Evolutionary conservation across 257 asterid species (phyloP).

Genomic region (Phtheirospermum japonicum): DNA sequence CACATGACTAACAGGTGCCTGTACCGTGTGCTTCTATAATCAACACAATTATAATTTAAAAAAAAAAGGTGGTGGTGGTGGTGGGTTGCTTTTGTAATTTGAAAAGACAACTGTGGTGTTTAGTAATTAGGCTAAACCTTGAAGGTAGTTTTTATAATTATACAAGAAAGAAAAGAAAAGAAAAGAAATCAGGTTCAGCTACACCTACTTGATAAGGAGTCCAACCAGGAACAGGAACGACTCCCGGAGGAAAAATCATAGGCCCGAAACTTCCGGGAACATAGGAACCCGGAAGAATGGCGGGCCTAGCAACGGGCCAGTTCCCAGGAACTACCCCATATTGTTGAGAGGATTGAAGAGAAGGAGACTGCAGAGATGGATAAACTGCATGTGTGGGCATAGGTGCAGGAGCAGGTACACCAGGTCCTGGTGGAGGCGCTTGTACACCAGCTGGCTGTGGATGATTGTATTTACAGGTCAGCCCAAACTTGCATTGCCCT

Average conservation of each 20-base stretch:
- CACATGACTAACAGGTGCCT: slow-evolving; percentile 58
- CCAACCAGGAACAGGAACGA: slow-evolving; percentile 88
- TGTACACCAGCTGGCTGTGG: slow-evolving; percentile 87
- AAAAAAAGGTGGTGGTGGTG: too few relatives aligned
- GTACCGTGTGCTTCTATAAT: slow-evolving; percentile 27
- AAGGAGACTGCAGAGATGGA: slow-evolving; percentile 63
- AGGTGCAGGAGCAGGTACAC: slow-evolving; percentile 54
- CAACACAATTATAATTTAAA: slow-evolving; percentile 21
- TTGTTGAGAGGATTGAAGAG: slow-evolving; percentile 84
- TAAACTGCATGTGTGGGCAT: slow-evolving; percentile 56
- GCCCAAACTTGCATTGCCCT: slow-evolving; percentile 90
- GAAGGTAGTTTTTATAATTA: background rate
- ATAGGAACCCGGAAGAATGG: slow-evolving; percentile 75
- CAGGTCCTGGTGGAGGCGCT: slow-evolving; percentile 46
- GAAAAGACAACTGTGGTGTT: background rate
- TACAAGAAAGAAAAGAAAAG: background rate
- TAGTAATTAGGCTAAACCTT: background rate
- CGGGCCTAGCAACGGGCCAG: slow-evolving; percentile 83
- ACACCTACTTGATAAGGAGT: slow-evolving; percentile 69
- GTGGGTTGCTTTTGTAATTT: background rate
- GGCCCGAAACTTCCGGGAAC: slow-evolving; percentile 76
- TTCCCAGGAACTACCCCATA: slow-evolving; percentile 74
- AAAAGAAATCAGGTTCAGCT: slow-evolving; percentile 2
- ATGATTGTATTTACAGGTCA: slow-evolving; percentile 92
- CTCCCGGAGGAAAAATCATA: slow-evolving; percentile 72